Percentiles rank a stretch among this genome's conserved stretches.
Conservation (phyloP, 768 basidiomycete species). For the Punctularia strigosozonata region DNA sequence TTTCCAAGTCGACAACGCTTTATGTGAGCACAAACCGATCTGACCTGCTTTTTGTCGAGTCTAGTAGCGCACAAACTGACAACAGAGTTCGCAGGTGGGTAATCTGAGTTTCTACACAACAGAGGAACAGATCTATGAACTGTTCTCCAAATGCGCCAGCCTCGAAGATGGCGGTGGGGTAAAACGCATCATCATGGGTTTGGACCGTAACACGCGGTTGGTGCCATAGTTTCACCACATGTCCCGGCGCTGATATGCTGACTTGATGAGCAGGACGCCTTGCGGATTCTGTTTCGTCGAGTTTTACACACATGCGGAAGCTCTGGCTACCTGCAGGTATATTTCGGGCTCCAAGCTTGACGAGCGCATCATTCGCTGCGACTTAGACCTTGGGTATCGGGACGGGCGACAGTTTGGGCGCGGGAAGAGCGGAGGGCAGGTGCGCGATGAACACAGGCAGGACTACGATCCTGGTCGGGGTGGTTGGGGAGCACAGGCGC, state of each 20-base stretch:
- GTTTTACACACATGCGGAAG: slow-evolving; percentile 91
- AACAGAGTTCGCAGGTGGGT: slow-evolving; percentile 46
- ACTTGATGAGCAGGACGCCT: slow-evolving; percentile 46
- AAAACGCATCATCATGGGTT: slow-evolving; percentile 91
- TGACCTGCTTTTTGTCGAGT: slow-evolving; percentile 1
- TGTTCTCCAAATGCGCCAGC: slow-evolving; percentile 83
- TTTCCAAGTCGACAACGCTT: slow-evolving; percentile 76
- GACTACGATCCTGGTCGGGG: slow-evolving; percentile 97
- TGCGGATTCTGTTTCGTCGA: slow-evolving; percentile 96
- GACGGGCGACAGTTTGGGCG: slow-evolving; percentile 96
- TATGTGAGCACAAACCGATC: slow-evolving; percentile 49
- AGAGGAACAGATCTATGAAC: slow-evolving; percentile 91
- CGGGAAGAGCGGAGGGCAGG: slow-evolving; percentile 94
- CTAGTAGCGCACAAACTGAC: too few relatives aligned
- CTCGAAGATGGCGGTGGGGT: slow-evolving; percentile 83
- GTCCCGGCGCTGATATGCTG: slow-evolving; percentile 5
- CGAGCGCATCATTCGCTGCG: slow-evolving; percentile 96
- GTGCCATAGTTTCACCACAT: slow-evolving; percentile 6
- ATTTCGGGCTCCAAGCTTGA: slow-evolving; percentile 98
- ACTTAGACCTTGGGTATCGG: slow-evolving; percentile 91
- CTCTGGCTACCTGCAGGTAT: slow-evolving; percentile 85
- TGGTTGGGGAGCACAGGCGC: slow-evolving; percentile 86
- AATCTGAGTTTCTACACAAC: slow-evolving; percentile 92
- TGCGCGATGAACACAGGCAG: slow-evolving; percentile 91
- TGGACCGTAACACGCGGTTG: slow-evolving; percentile 81